These are phyloP conservation scores for Inga laurina DNA, from an alignment of 306 rosid species.

Conservation along the genomic window DNA sequence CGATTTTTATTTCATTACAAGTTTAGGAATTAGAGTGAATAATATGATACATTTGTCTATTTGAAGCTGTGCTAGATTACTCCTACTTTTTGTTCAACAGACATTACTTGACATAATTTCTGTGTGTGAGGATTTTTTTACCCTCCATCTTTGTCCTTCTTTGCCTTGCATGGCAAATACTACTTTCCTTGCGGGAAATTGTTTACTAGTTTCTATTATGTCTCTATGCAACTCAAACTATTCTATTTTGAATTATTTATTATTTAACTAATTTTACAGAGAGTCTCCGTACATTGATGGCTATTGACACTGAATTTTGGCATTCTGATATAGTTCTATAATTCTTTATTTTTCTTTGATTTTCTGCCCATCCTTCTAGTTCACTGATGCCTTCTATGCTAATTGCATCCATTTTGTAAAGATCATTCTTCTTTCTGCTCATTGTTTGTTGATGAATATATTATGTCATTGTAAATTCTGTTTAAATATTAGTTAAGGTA, in stretches of 20 bases:
- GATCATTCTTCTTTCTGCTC: background rate
- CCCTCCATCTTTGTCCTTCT: background rate
- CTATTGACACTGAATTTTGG: background rate
- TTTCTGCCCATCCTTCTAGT: background rate
- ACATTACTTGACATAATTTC: background rate
- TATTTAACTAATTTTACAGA: too few relatives aligned
- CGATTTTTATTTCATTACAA: background rate
- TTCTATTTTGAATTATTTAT: too few relatives aligned
- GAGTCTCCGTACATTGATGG: background rate
- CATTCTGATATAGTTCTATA: background rate
- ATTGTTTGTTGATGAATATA: background rate
- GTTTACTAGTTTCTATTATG: too few relatives aligned
- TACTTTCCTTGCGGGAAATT: too few relatives aligned
- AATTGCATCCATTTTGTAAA: background rate
- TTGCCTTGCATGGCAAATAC: background rate
- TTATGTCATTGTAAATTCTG: too few relatives aligned
- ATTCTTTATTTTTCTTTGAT: background rate
- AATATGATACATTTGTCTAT: background rate
- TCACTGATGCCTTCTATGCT: too few relatives aligned
- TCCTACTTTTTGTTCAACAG: background rate
- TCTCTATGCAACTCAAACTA: too few relatives aligned
- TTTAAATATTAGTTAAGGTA: too few relatives aligned
- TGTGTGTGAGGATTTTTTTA: background rate
- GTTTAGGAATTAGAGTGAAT: background rate
- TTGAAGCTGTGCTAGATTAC: background rate